These are phyloP conservation scores for Piloderma croceum DNA, from an alignment of 768 basidiomycete genomes.

Conservation along the genomic window DNA sequence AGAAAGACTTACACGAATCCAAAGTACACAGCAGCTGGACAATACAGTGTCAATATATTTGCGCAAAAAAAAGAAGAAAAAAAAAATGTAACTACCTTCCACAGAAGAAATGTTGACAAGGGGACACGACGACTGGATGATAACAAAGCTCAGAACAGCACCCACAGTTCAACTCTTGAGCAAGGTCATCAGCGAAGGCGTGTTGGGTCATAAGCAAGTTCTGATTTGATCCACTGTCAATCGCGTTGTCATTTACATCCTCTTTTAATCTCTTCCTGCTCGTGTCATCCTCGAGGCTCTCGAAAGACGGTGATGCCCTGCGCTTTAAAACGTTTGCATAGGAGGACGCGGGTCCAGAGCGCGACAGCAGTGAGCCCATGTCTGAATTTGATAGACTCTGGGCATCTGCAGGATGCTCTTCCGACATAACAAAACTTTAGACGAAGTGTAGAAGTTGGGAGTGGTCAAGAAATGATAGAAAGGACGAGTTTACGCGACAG, in stretches of 20 bases:
- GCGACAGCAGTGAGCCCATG: slow-evolving; percentile 11
- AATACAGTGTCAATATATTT: background rate
- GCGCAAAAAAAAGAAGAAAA: slow-evolving; percentile 5
- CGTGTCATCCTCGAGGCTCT: slow-evolving; percentile 39
- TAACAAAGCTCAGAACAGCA: slow-evolving; percentile 82
- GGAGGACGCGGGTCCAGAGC: slow-evolving; percentile 13
- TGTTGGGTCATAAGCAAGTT: slow-evolving; percentile 6
- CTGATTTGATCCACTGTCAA: slow-evolving; percentile 14
- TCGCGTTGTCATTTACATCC: slow-evolving; percentile 14
- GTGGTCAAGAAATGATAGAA: no score
- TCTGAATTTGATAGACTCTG: slow-evolving; percentile 3
- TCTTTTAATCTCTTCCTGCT: slow-evolving; percentile 61
- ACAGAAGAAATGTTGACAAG: slow-evolving; percentile 89
- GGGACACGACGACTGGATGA: slow-evolving; percentile 72
- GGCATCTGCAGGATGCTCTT: slow-evolving; percentile 6
- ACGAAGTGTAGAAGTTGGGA: no score
- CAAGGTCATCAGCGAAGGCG: slow-evolving; percentile 54
- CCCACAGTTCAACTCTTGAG: slow-evolving; percentile 76
- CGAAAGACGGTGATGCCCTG: slow-evolving; percentile 55
- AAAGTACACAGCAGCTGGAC: slow-evolving; percentile 69
- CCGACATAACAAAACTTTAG: slow-evolving; percentile 14
- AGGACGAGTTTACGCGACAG: no score
- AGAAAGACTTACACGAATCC: slow-evolving; percentile 67
- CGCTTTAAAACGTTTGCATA: slow-evolving; percentile 45
- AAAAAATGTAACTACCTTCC: slow-evolving; percentile 54